Evolutionary conservation across 306 rosid species (phyloP), one percentile per base, ranked within the genome.

Genomic region (Fragaria ananassa): DNA sequence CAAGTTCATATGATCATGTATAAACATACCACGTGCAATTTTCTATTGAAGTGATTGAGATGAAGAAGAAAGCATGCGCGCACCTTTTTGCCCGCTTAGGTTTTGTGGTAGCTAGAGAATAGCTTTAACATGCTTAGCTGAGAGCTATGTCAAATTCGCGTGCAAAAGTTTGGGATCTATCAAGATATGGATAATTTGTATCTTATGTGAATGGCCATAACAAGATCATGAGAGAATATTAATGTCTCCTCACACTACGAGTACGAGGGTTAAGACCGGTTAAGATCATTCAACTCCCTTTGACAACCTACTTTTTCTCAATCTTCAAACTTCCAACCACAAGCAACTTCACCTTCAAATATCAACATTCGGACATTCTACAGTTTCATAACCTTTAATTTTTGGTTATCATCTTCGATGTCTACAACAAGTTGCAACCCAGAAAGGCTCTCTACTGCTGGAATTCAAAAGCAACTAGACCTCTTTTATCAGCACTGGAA

Each of bases 101-200:
- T 41, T 25, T 41, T 23, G 68, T 57, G 68, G 41, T 73, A 13
- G 25, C 19, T 61, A 29, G 42, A 23, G 19, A 8, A 31, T 31
- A 58, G 47, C 77, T 60, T 10, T 19, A 41, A 41, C 44, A 78
- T 34, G 14, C 58, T 44, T 29, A 31, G 34, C 34, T 31, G 34
- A 31, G 34, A 21, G 15, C 76, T 19, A 25, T 39, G 54, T 64
- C 79, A 73, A 78, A 35, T 74, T 62, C 63, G 80, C 71, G 60
- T 69, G 78, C 80, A 27, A 65, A 79, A 79, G 80, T 35, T 74
- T 42, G 58, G 25, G 17, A 47, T 37, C 51, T 42, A 51, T 71
- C 75, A 71, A 64, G 70, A 64, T 37, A 57, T 4, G 19, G 1
- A 21, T 60, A 7, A 27, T 25, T 39, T 46, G 8, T 29, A 62